A percentile compares a stretch with the other conserved stretches of the same genome.
phyloP scores from a whole-genome alignment of 257 asterid genomes.

The Cynanchum wilfordii region DNA sequence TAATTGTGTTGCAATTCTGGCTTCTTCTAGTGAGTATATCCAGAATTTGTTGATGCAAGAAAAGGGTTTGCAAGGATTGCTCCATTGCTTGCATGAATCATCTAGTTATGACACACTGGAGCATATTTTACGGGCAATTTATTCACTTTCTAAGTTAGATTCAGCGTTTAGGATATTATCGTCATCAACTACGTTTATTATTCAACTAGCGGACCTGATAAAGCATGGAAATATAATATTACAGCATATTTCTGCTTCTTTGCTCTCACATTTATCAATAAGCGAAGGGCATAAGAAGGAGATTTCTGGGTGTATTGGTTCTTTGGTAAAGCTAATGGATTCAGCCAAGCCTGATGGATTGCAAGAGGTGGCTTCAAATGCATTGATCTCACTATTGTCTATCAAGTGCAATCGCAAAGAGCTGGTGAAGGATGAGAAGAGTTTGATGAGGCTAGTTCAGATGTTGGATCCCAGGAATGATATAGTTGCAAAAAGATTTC shows the following conservation, averaged over 20 bases:
- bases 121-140: conserved; percentile 69
- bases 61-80: conserved; percentile 54
- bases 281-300: conserved; percentile 71
- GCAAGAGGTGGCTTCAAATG: conserved; percentile 86
- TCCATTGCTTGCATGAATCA: conserved; percentile 56
- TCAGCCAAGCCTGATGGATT: conserved; percentile 81
- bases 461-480: conserved; percentile 76
- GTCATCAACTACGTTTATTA: conserved; percentile 50
- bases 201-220: conserved; percentile 60
- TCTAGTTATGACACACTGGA: conserved; percentile 58
- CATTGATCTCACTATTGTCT: conserved; percentile 61
- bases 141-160: conserved; percentile 64
- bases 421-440: conserved; percentile 80
- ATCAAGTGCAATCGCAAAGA: conserved; percentile 69
- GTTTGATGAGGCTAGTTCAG: conserved; percentile 58
- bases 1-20: conserved; percentile 62
- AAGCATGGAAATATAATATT: conserved; percentile 64
- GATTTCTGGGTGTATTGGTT: conserved; percentile 61
- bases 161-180: conserved; percentile 53
- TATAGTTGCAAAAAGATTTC: conserved; percentile 66
- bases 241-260: conserved; percentile 77
- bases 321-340: conserved; percentile 83
- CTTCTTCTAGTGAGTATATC: conserved; percentile 61
- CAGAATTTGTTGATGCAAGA: conserved; percentile 55
- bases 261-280: conserved; percentile 62